Evolutionary conservation across 257 asterid species (phyloP), one percentile per base, ranked within the genome.

Genomic region (Anisodus tanguticus): DNA sequence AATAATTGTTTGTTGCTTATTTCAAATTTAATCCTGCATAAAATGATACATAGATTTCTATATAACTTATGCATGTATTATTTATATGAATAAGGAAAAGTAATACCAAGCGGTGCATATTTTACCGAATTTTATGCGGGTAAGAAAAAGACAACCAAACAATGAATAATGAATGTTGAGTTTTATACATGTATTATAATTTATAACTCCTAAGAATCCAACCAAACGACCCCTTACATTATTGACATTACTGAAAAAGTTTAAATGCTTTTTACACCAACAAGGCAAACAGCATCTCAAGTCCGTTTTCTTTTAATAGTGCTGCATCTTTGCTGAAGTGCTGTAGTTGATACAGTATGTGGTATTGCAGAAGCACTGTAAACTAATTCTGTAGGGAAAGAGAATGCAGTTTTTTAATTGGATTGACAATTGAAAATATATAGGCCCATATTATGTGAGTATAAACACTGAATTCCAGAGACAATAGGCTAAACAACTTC

Each of bases 381-480:
- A 66, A 66, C 71, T 66, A 66, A 66, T 66, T 66, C 16, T 13
- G 26, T 16, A 17, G 64, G 31, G 15, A 66, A 66, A 31, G 71
- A 31, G 72, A 31, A 11, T 66, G 72, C 45, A 13, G 47, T 15
- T 11, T 66, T 64, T 31, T 31, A 66, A 66, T 31, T 31, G 72
- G 72, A 35, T 66, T 66, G 72, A 31, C 9, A 15, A 35, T 31
- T 5, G 41, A 31, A 11, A 31, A 66, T 13, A 31, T 64, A 11
- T 11, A 12, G n/a, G 13, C 63, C 55, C 1, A 12, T 2, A 11
- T 51, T 49, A 6, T 76, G 39, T 76, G 51, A 26, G 62, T 45
- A 51, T 76, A 12, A 74, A 22, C 63, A 76, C 81, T 22, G 63
- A 76, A 76, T 76, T 26, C 15, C 81, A 49, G 58, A 22, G 81